Evolutionary conservation across 1,139 yeast species (phyloP), one percentile per base, ranked within the genome.

Genomic region (Yamadazyma sp.): DNA sequence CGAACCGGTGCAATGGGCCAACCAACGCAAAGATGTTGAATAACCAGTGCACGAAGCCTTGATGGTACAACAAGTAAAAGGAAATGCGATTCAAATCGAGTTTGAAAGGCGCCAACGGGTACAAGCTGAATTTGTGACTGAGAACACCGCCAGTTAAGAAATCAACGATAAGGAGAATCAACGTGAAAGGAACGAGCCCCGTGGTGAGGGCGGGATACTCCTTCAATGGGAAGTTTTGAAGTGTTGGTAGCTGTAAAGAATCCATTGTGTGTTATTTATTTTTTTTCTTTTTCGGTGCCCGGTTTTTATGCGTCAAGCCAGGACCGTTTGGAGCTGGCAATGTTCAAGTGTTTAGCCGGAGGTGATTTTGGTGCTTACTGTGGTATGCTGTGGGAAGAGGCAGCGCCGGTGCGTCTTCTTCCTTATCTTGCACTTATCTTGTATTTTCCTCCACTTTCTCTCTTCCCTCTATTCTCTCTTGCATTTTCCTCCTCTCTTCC

Each of bases 61-160:
- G 56, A 58, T 89, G 97, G 34, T 79, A 79, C 53, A 89, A 61
- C 2, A 92, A 86, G 57, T 87, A 91, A 49, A 88, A 75, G 8
- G 95, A 81, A 18, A 91, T 60, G 33, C 84, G 67, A 56, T 80
- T 80, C 49, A 85, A 54, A 47, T 85, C 79, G 33, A 84, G 59
- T 17, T 70, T 61, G 46, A 77, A 66, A 11, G 86, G 66, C 2
- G 89, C 80, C 27, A 65, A 61, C 8, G 92, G 83, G 34, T 72
- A 68, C 42, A 87, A 68, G 5, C 64, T 51, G 39, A 68, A 59
- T 22, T 47, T 45, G 18, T 48, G 42, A 33, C 58, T 51, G 23
- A 62, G 48, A 5, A 48, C 40, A 10, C 44, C 47, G 16, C 45
- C 42, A 14, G 48, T 18, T 3, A 41, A 23, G 62, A 56, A 37